phyloP scores from a whole-genome alignment of 495 filamentous ascomycete genomes.

The Aspergillus ostianus region DNA sequence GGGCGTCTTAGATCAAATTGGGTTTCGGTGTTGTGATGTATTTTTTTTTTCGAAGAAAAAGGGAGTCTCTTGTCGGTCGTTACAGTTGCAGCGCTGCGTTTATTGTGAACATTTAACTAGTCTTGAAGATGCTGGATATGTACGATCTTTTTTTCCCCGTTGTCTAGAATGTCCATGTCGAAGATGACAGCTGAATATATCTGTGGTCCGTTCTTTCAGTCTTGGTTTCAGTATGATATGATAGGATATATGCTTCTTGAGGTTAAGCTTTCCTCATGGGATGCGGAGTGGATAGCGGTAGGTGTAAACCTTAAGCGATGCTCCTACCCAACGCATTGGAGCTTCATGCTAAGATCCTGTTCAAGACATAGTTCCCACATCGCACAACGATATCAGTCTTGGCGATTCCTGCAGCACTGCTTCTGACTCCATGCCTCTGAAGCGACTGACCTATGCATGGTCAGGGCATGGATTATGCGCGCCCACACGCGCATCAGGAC shows the following conservation, averaged over 20 bases:
- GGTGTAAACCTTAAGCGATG: background rate
- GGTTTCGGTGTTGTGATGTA: conserved; percentile 28
- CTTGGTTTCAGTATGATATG: background rate
- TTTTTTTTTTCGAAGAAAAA: background rate
- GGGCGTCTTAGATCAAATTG: conserved; percentile 24
- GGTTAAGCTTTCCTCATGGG: background rate
- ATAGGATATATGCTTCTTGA: background rate
- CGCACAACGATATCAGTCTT: too few relatives aligned
- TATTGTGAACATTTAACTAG: conserved; percentile 10
- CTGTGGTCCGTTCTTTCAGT: background rate
- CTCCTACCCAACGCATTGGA: background rate
- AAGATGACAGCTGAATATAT: background rate
- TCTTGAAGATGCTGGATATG: conserved; percentile 9
- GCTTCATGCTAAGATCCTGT: background rate
- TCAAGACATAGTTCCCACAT: too few relatives aligned
- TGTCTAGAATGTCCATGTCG: background rate
- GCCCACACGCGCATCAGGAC: too few relatives aligned
- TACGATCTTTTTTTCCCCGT: background rate
- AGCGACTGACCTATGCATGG: too few relatives aligned
- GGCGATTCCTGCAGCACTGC: background rate
- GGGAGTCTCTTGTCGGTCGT: conserved; percentile 12
- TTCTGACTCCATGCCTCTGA: background rate
- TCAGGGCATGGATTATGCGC: too few relatives aligned
- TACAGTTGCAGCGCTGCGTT: conserved; percentile 8
- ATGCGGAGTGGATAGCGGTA: background rate